phyloP scores from a whole-genome alignment of 2,329 filamentous ascomycete genomes.

The Xylaria sp. region DNA sequence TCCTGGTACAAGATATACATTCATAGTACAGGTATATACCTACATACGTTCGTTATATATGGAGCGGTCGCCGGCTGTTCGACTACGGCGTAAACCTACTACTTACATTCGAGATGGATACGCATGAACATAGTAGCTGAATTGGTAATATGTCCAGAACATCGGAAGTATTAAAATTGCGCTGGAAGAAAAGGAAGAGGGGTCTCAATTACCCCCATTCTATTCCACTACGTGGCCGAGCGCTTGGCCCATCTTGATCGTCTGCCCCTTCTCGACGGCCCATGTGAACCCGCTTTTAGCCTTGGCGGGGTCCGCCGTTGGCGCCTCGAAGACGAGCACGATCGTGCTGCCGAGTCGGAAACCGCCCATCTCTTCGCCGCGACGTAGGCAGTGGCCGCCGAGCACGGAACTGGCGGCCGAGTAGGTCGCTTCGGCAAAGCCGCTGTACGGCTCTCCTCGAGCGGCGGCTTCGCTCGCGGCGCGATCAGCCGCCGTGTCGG shows the following conservation, averaged over 20 bases:
- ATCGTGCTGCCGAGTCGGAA: conserved; percentile 95
- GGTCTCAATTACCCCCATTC: neutral
- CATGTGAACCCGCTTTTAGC: conserved; percentile 72
- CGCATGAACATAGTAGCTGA: too few relatives aligned
- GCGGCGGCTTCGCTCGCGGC: conserved; percentile 74
- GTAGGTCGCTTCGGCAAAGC: conserved; percentile 90
- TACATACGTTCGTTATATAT: too few relatives aligned
- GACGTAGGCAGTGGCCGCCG: conserved; percentile 73
- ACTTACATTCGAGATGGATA: too few relatives aligned
- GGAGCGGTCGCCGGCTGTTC: too few relatives aligned
- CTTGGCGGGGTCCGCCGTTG: conserved; percentile 57
- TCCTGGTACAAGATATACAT: too few relatives aligned
- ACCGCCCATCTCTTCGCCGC: conserved; percentile 96
- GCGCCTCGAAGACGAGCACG: conserved; percentile 94
- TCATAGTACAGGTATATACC: too few relatives aligned
- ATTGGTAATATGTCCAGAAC: too few relatives aligned
- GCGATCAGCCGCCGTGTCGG: conserved; percentile 84
- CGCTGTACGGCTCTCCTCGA: conserved; percentile 77
- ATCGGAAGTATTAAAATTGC: neutral
- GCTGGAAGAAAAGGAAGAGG: neutral
- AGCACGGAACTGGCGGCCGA: conserved; percentile 69
- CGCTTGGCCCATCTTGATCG: conserved; percentile 81
- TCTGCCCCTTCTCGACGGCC: conserved; percentile 81
- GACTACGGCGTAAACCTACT: too few relatives aligned
- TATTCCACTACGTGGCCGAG: conserved; percentile 64